phyloP scores from a whole-genome alignment of 371 early-diverging fungal species.

The Mortierella sp. region DNA sequence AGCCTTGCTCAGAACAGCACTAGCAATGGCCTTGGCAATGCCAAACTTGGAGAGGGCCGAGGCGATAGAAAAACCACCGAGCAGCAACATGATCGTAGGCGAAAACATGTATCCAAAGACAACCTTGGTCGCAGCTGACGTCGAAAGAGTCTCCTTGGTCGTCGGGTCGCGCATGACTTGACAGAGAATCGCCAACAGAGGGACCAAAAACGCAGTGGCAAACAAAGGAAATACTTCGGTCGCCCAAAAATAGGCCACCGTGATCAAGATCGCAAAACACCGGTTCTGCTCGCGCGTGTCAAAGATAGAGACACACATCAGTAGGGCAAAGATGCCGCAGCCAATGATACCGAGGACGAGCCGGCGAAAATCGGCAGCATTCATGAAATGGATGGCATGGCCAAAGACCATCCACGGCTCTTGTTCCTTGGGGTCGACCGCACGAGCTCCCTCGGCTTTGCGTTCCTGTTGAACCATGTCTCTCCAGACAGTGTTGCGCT shows the following conservation, averaged over 20 bases:
- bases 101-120: slow-evolving; percentile 88
- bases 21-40: slow-evolving; percentile 81
- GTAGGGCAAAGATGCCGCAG: slow-evolving; percentile 58
- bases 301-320: slow-evolving; percentile 61
- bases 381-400: slow-evolving; percentile 29
- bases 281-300: slow-evolving; percentile 70
- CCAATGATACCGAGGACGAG: slow-evolving; percentile 43
- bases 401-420: slow-evolving; percentile 48
- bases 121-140: slow-evolving; percentile 75
- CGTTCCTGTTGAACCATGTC: slow-evolving; percentile 84
- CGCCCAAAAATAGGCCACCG: slow-evolving; percentile 71
- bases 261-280: slow-evolving; percentile 70
- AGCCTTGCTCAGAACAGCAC: slow-evolving; percentile 75
- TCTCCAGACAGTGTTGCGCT: slow-evolving; percentile 85
- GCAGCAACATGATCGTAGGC: slow-evolving; percentile 86
- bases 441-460: slow-evolving; percentile 61
- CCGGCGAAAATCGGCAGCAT: slow-evolving; percentile 30
- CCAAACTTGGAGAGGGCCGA: slow-evolving; percentile 82
- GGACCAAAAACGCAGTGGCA: slow-evolving; percentile 92
- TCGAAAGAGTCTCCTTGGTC: slow-evolving; percentile 48
- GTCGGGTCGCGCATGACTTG: slow-evolving; percentile 81
- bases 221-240: slow-evolving; percentile 92
- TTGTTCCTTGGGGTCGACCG: slow-evolving; percentile 46
- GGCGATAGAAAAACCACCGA: slow-evolving; percentile 88
- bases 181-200: slow-evolving; percentile 85